Conservation (phyloP, 345 rosid species). For the Citrus sp. region DNA sequence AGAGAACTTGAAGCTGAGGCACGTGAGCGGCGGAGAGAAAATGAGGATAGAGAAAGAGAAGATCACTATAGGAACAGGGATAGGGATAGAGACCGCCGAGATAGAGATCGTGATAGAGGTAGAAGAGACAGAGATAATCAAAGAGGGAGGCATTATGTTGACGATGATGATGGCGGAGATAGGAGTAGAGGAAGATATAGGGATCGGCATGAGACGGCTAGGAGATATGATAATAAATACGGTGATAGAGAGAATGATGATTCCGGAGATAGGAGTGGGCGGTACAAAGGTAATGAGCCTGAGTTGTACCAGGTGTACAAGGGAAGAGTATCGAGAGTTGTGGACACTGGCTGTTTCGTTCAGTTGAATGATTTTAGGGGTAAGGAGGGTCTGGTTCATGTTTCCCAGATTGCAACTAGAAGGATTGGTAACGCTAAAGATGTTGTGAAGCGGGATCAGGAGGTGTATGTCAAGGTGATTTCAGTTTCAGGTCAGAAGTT, state of each 20-base stretch:
- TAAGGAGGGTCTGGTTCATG: constrained; percentile 90
- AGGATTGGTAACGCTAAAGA: constrained; percentile 57
- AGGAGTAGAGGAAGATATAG: constrained; percentile 23
- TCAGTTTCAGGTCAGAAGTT: constrained; percentile 55
- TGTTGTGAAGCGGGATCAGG: constrained; percentile 70
- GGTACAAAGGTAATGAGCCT: constrained; percentile 40
- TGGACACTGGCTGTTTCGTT: constrained; percentile 85
- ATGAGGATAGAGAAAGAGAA: constrained; percentile 18
- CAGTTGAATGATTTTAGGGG: constrained; percentile 71
- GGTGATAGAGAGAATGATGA: constrained; percentile 20
- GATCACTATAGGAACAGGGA: constrained; percentile 18
- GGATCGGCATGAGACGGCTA: constrained; percentile 21
- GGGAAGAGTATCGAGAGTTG: constrained; percentile 79
- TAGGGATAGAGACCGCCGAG: neutral
- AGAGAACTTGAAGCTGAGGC: constrained; percentile 57
- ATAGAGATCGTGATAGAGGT: constrained; percentile 22
- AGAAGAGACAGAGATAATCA: constrained; percentile 22
- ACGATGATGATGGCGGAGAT: constrained; percentile 12
- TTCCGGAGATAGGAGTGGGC: constrained; percentile 19
- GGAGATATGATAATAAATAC: constrained; percentile 24
- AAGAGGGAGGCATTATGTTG: constrained; percentile 8
- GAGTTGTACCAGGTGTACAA: constrained; percentile 73
- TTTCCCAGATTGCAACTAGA: constrained; percentile 75
- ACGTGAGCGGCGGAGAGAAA: constrained; percentile 24
- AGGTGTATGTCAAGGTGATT: constrained; percentile 77